A percentile compares a stretch with the other conserved stretches of the same genome.
phyloP scores from a whole-genome alignment of 345 rosid species.

The Corchorus olitorius region DNA sequence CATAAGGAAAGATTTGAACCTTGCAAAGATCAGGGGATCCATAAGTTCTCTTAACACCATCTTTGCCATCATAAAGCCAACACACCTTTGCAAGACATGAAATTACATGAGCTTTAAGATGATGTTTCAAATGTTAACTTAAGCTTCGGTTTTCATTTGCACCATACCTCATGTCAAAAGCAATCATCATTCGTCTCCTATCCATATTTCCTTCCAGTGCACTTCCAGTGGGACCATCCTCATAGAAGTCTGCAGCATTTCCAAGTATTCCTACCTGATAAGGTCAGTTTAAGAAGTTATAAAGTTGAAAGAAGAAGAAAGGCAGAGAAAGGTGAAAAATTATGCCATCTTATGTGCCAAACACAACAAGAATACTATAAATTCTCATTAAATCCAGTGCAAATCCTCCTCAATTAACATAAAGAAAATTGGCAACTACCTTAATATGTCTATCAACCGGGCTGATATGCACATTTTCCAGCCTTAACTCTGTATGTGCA shows the following conservation, averaged over 20 bases:
- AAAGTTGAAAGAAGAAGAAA: neutral
- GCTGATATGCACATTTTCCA: conserved; percentile 94
- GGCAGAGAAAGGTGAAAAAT: neutral
- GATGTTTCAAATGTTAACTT: conserved; percentile 7
- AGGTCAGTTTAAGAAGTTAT: conserved; percentile 13
- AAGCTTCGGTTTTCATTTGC: conserved; percentile 15
- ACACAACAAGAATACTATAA: neutral
- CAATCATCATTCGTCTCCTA: conserved; percentile 93
- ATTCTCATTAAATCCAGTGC: neutral
- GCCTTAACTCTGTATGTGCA: conserved; percentile 94
- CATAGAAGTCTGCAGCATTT: conserved; percentile 88
- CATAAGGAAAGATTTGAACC: conserved; percentile 74
- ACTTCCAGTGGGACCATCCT: conserved; percentile 53
- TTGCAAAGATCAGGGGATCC: conserved; percentile 78
- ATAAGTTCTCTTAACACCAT: conserved; percentile 92
- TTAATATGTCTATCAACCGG: conserved; percentile 96
- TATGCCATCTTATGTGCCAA: neutral
- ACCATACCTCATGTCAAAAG: conserved; percentile 90
- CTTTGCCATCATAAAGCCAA: conserved; percentile 98
- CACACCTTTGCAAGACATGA: conserved; percentile 54
- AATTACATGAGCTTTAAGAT: conserved; percentile 27
- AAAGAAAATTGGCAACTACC: conserved; percentile 42
- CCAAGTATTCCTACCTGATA: conserved; percentile 87
- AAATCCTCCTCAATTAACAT: neutral
- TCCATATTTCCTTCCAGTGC: conserved; percentile 51